A percentile compares a stretch with the other conserved stretches of the same genome.
These are phyloP conservation scores for Magnaporthales sp. DNA, from an alignment of 2,329 filamentous ascomycete genomes.

Conservation along the genomic window DNA sequence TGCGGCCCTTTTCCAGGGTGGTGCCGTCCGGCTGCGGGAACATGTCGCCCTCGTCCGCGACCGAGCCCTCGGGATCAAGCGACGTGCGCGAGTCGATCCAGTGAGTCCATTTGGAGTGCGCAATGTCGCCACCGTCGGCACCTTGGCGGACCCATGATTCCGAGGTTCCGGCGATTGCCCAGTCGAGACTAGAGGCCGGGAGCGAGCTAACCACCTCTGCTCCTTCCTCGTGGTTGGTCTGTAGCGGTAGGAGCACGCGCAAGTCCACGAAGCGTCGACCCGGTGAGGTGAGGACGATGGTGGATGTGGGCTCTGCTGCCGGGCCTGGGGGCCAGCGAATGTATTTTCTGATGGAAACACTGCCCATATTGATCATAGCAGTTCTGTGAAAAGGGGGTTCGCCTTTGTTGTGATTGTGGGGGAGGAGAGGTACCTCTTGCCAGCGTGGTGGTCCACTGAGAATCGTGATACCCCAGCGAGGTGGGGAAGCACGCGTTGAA, in stretches of 20 bases:
- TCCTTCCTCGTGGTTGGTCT: conserved; percentile 1
- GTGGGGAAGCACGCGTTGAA: neutral
- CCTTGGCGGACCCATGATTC: conserved; percentile 22
- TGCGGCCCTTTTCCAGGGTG: conserved; percentile 48
- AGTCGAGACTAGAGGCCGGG: conserved; percentile 38
- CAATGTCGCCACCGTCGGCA: conserved; percentile 16
- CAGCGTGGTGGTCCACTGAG: neutral
- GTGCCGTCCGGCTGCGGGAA: conserved; percentile 28
- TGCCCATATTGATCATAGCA: conserved; percentile 24
- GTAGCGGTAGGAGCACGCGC: conserved; percentile 32
- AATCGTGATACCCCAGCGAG: neutral
- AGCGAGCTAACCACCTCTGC: neutral
- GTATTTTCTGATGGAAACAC: conserved; percentile 48
- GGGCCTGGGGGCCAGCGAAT: conserved; percentile 48
- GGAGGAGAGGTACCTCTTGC: neutral
- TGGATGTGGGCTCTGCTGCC: conserved; percentile 52
- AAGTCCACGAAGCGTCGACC: conserved; percentile 51
- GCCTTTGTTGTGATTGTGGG: neutral
- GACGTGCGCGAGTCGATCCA: conserved; percentile 47
- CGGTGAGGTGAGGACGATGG: conserved; percentile 55
- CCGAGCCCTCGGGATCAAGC: conserved; percentile 13
- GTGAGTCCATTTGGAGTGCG: conserved; percentile 43
- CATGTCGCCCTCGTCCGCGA: conserved; percentile 49
- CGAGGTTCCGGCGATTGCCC: conserved; percentile 55
- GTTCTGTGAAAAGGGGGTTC: neutral